Evolutionary conservation across 257 asterid species (phyloP).

Genomic region (Nicotiana attenuata): DNA sequence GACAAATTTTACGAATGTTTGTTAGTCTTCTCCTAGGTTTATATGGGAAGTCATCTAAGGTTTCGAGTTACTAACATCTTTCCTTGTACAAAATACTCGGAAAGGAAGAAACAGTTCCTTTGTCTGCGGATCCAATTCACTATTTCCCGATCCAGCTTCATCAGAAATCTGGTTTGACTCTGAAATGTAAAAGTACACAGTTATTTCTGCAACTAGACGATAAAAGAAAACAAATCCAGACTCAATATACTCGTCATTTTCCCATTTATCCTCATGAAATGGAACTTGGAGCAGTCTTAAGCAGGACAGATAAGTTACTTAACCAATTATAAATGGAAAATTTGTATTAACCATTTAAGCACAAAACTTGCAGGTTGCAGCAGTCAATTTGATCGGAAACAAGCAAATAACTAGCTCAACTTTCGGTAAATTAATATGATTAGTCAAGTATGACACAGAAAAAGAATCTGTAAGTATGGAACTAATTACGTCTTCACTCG

Average conservation of each 20-base stretch:
- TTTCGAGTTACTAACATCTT: slow-evolving; percentile 37
- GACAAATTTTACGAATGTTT: background rate
- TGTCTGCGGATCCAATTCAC: slow-evolving; percentile 35
- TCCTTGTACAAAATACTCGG: slow-evolving; percentile 72
- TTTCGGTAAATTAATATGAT: background rate
- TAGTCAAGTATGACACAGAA: background rate
- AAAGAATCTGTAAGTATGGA: background rate
- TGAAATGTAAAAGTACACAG: slow-evolving; percentile 17
- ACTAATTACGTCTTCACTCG: background rate
- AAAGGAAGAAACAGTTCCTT: slow-evolving; percentile 71
- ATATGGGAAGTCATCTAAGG: background rate
- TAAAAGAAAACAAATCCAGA: background rate
- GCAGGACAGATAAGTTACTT: background rate
- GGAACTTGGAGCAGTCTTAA: background rate
- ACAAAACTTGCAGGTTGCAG: background rate
- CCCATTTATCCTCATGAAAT: background rate
- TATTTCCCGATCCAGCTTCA: slow-evolving; percentile 21
- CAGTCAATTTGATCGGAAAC: background rate
- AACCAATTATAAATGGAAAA: background rate
- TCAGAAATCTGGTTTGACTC: slow-evolving; percentile 43
- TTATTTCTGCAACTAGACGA: background rate
- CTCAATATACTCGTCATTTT: background rate
- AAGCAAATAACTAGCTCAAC: background rate
- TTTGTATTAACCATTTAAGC: background rate
- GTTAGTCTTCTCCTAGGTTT: background rate